Conservation (phyloP, 192 early-diverging fungal genomes). For the Coemansia sp. region DNA sequence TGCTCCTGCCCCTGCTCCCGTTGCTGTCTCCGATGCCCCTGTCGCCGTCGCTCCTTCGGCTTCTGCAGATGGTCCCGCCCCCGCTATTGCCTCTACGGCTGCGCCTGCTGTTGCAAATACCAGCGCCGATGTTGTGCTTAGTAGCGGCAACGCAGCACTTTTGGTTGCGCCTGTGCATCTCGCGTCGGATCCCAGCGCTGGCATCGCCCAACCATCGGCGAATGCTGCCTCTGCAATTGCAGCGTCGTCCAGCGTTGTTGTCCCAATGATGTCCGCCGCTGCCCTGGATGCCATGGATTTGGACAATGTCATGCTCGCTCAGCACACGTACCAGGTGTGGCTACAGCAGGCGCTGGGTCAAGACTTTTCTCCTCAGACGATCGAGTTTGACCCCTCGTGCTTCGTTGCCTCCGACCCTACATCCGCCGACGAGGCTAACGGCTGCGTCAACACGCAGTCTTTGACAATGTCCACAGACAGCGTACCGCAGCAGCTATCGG, state of each 20-base stretch:
- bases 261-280: conserved; percentile 2
- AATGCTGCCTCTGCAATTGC: not conserved
- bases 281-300: conserved; percentile 5
- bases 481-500: conserved; percentile 2
- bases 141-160: not conserved
- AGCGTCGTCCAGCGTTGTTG: not conserved
- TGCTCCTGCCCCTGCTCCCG: not conserved
- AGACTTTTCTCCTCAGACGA: conserved; percentile 29
- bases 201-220: not conserved
- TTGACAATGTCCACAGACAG: not conserved
- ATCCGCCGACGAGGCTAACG: conserved; percentile 11
- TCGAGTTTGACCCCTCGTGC: conserved; percentile 42
- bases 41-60: not conserved
- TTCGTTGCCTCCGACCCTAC: conserved; percentile 19
- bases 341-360: conserved; percentile 23
- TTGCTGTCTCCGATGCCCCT: not conserved
- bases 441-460: conserved; percentile 17
- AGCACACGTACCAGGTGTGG: conserved; percentile 19
- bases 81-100: not conserved
- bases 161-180: no score
- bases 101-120: conserved; percentile 2
- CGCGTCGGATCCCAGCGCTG: not conserved
- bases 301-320: conserved; percentile 5
- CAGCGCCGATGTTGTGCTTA: not conserved
- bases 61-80: not conserved